Conservation (phyloP, 345 rosid genomes). For the Rhodomyrtus tomentosa region DNA sequence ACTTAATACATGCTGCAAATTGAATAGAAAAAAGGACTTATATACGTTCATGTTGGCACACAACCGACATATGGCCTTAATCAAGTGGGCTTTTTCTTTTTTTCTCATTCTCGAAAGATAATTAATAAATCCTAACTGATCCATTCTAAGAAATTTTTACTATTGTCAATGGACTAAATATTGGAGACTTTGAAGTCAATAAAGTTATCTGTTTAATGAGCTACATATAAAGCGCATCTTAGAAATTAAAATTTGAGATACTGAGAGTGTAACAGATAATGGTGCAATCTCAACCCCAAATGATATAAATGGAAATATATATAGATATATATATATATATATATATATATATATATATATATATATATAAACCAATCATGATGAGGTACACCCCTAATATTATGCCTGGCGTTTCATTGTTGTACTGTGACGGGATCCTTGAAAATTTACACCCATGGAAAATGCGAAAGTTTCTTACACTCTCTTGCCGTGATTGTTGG, state of each 20-base stretch:
- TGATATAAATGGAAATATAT: too few relatives aligned
- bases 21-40: not conserved
- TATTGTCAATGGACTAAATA: too few relatives aligned
- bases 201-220: not conserved
- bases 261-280: too few relatives aligned
- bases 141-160: not conserved
- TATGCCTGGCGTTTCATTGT: too few relatives aligned
- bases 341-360: too few relatives aligned
- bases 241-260: too few relatives aligned
- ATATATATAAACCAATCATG: too few relatives aligned
- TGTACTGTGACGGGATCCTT: too few relatives aligned
- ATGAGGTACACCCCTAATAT: too few relatives aligned
- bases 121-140: not conserved
- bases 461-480: not conserved
- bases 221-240: not conserved
- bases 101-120: not conserved
- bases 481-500: not conserved
- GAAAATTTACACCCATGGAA: not conserved
- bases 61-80: not conserved
- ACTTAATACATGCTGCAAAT: not conserved
- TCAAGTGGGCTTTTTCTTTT: not conserved
- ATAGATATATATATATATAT: too few relatives aligned
- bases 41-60: not conserved
- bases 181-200: too few relatives aligned
- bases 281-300: too few relatives aligned